A percentile compares a stretch with the other conserved stretches of the same genome.
These are phyloP conservation scores for Coprinopsis cinerea DNA, from an alignment of 768 basidiomycete species.

Conservation along the genomic window DNA sequence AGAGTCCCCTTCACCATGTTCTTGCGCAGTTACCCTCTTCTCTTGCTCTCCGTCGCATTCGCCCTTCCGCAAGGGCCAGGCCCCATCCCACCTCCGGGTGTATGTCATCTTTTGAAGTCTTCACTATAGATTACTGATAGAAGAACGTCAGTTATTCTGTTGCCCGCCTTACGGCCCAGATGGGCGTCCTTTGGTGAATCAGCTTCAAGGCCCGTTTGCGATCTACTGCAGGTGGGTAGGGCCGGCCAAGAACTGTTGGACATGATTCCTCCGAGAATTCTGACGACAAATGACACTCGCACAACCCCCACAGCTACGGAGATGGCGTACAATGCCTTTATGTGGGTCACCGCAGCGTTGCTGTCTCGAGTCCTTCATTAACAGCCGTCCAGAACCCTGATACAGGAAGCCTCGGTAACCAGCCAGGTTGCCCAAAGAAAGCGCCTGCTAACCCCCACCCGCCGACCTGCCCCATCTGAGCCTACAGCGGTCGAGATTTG, in stretches of 20 bases:
- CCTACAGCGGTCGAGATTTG: not conserved
- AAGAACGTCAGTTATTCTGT: conserved; percentile 12
- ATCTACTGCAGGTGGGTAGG: conserved; percentile 16
- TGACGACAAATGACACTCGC: not conserved
- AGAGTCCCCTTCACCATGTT: not conserved
- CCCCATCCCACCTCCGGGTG: not conserved
- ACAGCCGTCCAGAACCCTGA: conserved; percentile 11
- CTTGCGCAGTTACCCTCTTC: not conserved
- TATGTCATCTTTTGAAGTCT: not conserved
- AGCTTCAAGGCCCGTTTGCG: conserved; percentile 11
- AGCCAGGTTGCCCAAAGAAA: conserved; percentile 11
- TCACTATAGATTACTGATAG: not conserved
- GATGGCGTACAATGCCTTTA: conserved; percentile 13
- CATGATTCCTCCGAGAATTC: not conserved
- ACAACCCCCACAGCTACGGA: conserved; percentile 10
- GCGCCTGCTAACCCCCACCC: conserved; percentile 16
- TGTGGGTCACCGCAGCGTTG: conserved; percentile 2
- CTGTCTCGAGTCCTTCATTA: not conserved
- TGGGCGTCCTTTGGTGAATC: conserved; percentile 11
- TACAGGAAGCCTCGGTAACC: conserved; percentile 12
- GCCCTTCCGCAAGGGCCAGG: not conserved
- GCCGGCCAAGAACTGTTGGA: conserved; percentile 2
- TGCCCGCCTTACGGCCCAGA: conserved; percentile 14
- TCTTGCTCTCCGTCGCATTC: not conserved
- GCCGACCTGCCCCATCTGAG: conserved; percentile 15